These are phyloP conservation scores for Globisporangium abappressorium DNA, from an alignment of 352 stramenopile genomes.

Conservation along the genomic window DNA sequence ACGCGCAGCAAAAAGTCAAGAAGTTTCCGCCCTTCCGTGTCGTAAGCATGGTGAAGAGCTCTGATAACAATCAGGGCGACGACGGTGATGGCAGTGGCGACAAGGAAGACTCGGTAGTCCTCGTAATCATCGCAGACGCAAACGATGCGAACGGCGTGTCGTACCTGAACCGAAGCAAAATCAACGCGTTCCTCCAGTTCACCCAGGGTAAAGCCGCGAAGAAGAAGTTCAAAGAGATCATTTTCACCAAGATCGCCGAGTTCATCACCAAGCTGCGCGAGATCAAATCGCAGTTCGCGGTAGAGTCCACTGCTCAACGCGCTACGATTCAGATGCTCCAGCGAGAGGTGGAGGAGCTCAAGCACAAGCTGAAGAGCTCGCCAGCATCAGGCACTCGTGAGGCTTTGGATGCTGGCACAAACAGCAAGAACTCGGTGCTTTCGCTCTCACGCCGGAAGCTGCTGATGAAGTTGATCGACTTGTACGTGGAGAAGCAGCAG, in stretches of 20 bases:
- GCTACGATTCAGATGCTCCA: slow-evolving; percentile 35
- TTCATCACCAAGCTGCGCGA: slow-evolving; percentile 41
- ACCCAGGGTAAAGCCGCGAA: slow-evolving; percentile 40
- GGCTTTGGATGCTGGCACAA: background rate
- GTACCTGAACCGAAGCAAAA: slow-evolving; percentile 63
- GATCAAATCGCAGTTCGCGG: slow-evolving; percentile 29
- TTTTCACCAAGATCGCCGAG: slow-evolving; percentile 47
- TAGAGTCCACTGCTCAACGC: slow-evolving; percentile 31
- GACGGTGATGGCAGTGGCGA: slow-evolving; percentile 5
- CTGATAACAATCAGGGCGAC: slow-evolving; percentile 17
- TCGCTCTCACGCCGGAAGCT: slow-evolving; percentile 24
- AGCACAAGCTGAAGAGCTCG: slow-evolving; percentile 18
- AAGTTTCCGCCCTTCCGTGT: slow-evolving; percentile 41
- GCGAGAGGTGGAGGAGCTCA: slow-evolving; percentile 37
- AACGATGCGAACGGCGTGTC: slow-evolving; percentile 38
- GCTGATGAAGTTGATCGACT: slow-evolving; percentile 42
- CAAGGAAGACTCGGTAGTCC: slow-evolving; percentile 6
- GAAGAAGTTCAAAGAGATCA: slow-evolving; percentile 43
- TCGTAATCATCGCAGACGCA: slow-evolving; percentile 29
- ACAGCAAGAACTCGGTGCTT: slow-evolving; percentile 1
- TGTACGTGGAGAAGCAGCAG: slow-evolving; percentile 31
- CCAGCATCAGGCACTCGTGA: background rate
- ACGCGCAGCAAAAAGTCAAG: slow-evolving; percentile 17
- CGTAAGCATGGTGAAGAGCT: slow-evolving; percentile 8
- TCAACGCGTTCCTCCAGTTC: slow-evolving; percentile 57